A percentile compares a stretch with the other conserved stretches of the same genome.
Conservation (phyloP, 768 basidiomycete genomes). For the Phanerochaete sordida region DNA sequence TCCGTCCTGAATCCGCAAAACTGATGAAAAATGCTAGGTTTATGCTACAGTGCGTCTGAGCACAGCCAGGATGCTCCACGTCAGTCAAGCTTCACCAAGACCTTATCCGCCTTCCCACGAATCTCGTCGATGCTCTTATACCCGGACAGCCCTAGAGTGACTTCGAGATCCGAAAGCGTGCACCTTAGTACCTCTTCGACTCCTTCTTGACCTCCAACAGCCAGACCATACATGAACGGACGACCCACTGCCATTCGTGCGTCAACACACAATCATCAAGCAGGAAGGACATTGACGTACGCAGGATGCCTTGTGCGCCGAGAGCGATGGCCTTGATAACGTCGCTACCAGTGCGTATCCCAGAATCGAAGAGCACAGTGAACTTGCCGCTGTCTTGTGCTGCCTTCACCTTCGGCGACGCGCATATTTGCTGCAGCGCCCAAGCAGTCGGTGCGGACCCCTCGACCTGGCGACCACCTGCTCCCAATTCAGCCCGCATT, state of each 20-base stretch:
- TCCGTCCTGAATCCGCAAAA: neutral
- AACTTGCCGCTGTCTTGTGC: slow-evolving; percentile 60
- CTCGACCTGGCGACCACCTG: slow-evolving; percentile 75
- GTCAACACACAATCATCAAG: neutral
- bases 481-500: neutral
- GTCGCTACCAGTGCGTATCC: slow-evolving; percentile 81
- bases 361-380: slow-evolving; percentile 74
- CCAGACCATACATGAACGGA: slow-evolving; percentile 72
- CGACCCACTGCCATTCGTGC: slow-evolving; percentile 51
- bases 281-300: slow-evolving; percentile 37
- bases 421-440: slow-evolving; percentile 66
- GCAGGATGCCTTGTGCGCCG: slow-evolving; percentile 77
- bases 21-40: neutral
- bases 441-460: slow-evolving; percentile 73
- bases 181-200: slow-evolving; percentile 70
- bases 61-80: neutral
- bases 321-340: slow-evolving; percentile 83
- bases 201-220: slow-evolving; percentile 67
- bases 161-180: slow-evolving; percentile 66
- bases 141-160: slow-evolving; percentile 60
- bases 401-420: slow-evolving; percentile 51
- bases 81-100: slow-evolving; percentile 37
- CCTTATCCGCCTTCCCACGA: slow-evolving; percentile 51
- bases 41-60: neutral
- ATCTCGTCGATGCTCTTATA: slow-evolving; percentile 57